Base-by-base conservation (phyloP, 2,329 filamentous ascomycete genomes). In the Trichoderma koningiopsis region DNA sequence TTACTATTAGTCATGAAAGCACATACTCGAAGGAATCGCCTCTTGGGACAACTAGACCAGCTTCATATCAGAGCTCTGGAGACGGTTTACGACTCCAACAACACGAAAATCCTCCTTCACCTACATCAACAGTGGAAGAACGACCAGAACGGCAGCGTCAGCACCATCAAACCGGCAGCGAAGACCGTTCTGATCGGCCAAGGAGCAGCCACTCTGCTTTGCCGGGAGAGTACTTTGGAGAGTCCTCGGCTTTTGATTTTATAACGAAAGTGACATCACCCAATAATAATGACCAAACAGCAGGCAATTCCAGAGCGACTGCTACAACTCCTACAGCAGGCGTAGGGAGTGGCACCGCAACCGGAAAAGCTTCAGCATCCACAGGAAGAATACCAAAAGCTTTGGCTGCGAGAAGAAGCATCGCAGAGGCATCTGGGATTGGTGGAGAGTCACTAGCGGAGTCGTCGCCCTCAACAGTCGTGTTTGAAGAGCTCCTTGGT, bases 181-280 rank as follows among this genome's bases (percentile, higher is more conserved):
- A 55, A 6, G 53, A 27, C 10, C 63, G 16, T 16, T 6, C n/a
- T 24, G 53, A 58, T 58, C 63, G 40, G 43, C 63, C 63, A 14
- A 57, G 33, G 53, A 66, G 53, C 35, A 58, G 53, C n/a, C 53
- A 66, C 49, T 66, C 63, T n/a, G 37, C 63, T 19, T n/a, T 66
- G 8, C 63, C 63, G 1, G 63, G 63, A 47, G 63, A 66, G 53
- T 66, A 66, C 13, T 66, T 66, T 49, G 63, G 63, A 6, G 63
- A 66, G n/a, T 66, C 63, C 11, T 66, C 63, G 35, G 63, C 63
- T 3, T 66, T 66, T 7, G 63, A 66, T n/a, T 66, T 66, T 29
- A 66, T 66, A 1, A 66, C 63, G 1, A 66, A 66, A 43, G 63
- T 66, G n/a, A 66, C 63, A 1, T 66, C 63, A 19, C 63, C 63